Evolutionary conservation across 495 filamentous ascomycete species (phyloP), one percentile per base, ranked within the genome.

Genomic region (Hypoxylon fragiforme): DNA sequence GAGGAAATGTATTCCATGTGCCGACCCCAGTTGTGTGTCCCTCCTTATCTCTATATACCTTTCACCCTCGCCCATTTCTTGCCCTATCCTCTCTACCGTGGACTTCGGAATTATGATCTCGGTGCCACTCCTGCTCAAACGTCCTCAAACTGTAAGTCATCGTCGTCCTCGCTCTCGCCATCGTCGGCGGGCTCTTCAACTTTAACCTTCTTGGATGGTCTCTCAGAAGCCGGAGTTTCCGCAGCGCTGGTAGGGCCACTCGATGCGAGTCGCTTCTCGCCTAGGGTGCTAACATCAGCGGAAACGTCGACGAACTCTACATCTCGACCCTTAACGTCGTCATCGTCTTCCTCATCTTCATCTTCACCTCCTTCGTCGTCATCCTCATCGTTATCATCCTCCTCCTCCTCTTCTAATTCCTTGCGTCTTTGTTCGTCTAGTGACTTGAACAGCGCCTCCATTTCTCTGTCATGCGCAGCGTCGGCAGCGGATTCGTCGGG

Each of bases 111-210:
- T 6, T 18, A 21, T 3, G 16, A 13, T 18, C 13, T n/a, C n/a
- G n/a, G n/a, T 24, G 21, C 20, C 7, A 39, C 18, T 15, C 12
- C 7, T 15, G 35, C 18, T 58, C 28, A 67, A 11, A 81, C 85
- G 65, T 88, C 83, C 60, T 86, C 85, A 58, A 88, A 88, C 56
- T 85, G 83, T 12, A 84, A 59, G 38, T 85, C 84, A 31, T 86
- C 73, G 0, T 77, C 73, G 7, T 77, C 78, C 40, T 82, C 79
- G 8, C 77, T 78, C n/a, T 76, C 71, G n/a, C 66, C 68, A 13
- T 66, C 63, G 36, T 56, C 54, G n/a, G 63, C 66, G 0, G 72
- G 71, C 30, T 77, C 73, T 35, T 82, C 77, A 20, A 83, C 65
- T 65, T 79, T 81, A 24, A 79, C 76, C 58, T 79, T 78, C 71